Base-by-base conservation (phyloP, 2,329 filamentous ascomycete genomes). In the Aspergillus flavus region DNA sequence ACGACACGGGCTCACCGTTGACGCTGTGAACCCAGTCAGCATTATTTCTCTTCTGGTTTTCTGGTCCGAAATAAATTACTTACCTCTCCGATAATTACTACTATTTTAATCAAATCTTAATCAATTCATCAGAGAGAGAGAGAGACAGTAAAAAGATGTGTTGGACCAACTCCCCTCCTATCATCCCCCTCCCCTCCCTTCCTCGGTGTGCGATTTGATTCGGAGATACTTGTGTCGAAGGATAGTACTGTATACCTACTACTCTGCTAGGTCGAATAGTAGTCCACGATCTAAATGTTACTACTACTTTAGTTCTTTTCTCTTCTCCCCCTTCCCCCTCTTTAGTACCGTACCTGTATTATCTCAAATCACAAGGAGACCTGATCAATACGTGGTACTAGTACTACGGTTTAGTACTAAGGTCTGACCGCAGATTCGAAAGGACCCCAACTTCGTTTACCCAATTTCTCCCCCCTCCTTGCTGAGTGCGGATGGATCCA, bases 141-240 rank as follows among this genome's bases (percentile, higher is more conserved):
- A 64, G 19, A 63, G 43, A 1, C 2, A 23, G 88, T 87, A 84
- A 11, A 26, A 86, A 68, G 55, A 91, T 73, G 14, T 89, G 89
- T 0, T 86, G 78, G 6, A 86, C 61, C 28, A 52, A 32, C 48
- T 52, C 48, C 30, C 28, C 16, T 52, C 48, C 48, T 52, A 52
- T 52, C 48, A 52, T 32, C 28, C 48, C 48, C 28, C 48, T 32
- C 48, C 36, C 16, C 45, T 26, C 21, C 48, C 26, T 28, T 12
- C 48, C 16, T n/a, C 26, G 16, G 48, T 32, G 16, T 52, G 19
- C 26, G 48, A 52, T 52, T 32, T 32, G 7, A 32, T 52, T 52
- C 48, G 28, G 48, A 52, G 48, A 32, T 52, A 50, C 12, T 48
- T 4, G 11, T 16, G 28, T 30, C 28, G 5, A 30, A 2, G 14